A percentile compares a stretch with the other conserved stretches of the same genome.
phyloP scores from a whole-genome alignment of 305 asterid species.

The Stenogyne calaminthoides region DNA sequence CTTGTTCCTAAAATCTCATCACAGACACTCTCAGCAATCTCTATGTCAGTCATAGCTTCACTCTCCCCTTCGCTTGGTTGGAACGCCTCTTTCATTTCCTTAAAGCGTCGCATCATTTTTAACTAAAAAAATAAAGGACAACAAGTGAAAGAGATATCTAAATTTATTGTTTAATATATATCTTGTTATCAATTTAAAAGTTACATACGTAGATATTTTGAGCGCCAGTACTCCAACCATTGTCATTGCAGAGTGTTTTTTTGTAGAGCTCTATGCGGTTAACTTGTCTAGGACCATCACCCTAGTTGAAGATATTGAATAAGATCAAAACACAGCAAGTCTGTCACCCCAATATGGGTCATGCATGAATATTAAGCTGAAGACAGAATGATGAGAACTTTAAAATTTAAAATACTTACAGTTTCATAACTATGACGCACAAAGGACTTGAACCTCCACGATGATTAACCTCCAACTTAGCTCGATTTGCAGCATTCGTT shows the following conservation, averaged over 20 bases:
- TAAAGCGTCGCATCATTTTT: not conserved
- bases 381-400: not conserved
- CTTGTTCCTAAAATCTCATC: not conserved
- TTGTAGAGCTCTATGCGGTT: not conserved
- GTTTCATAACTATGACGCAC: not conserved
- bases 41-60: not conserved
- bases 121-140: not conserved
- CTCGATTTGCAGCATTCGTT: constrained; percentile 3
- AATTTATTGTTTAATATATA: too few species aligned
- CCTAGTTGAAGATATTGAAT: not conserved
- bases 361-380: not conserved
- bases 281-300: not conserved
- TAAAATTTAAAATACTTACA: not conserved
- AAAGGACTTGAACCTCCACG: constrained; percentile 16
- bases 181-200: too few species aligned
- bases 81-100: not conserved
- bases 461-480: not conserved
- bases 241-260: too few species aligned
- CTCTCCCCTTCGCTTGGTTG: not conserved
- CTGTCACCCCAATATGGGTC: too few species aligned
- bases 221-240: not conserved
- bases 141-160: not conserved
- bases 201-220: too few species aligned
- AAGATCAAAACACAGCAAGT: not conserved
- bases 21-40: not conserved